A percentile compares a stretch with the other conserved stretches of the same genome.
Conservation (phyloP, 1,139 yeast species). For the Candida frijolesensis region DNA sequence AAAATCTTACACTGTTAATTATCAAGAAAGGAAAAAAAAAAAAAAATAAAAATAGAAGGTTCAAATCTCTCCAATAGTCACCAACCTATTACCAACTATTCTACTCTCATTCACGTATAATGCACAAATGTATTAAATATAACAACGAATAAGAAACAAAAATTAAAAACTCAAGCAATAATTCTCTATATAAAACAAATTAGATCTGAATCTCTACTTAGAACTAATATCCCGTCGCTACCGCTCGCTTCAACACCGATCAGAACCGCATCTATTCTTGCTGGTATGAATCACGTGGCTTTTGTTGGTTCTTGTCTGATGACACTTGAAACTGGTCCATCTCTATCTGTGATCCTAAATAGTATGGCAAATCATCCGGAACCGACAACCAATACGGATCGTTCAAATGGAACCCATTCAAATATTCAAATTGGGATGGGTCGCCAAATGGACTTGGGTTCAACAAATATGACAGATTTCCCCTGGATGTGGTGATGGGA, state of each 20-base stretch:
- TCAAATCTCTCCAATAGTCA: no score
- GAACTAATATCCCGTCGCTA: no score
- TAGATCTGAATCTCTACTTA: no score
- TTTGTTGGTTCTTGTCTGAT: not conserved
- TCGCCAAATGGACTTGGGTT: conserved; percentile 16
- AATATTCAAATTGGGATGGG: conserved; percentile 16
- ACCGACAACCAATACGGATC: conserved; percentile 50
- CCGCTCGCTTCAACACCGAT: not conserved
- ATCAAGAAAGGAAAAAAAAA: no score
- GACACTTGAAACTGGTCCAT: not conserved
- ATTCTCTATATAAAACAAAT: not conserved
- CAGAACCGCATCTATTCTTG: not conserved
- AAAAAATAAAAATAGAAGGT: no score
- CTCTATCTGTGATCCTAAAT: conserved; percentile 21
- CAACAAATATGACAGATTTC: conserved; percentile 13
- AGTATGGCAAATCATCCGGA: conserved; percentile 44
- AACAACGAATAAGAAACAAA: not conserved
- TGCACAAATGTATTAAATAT: not conserved
- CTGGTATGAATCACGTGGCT: not conserved
- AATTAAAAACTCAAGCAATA: not conserved
- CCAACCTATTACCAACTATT: no score
- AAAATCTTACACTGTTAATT: no score
- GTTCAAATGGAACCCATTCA: conserved; percentile 29
- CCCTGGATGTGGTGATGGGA: conserved; percentile 15
- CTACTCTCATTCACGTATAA: not conserved